phyloP scores from a whole-genome alignment of 495 filamentous ascomycete species.

The Lasiosphaeria hispida region DNA sequence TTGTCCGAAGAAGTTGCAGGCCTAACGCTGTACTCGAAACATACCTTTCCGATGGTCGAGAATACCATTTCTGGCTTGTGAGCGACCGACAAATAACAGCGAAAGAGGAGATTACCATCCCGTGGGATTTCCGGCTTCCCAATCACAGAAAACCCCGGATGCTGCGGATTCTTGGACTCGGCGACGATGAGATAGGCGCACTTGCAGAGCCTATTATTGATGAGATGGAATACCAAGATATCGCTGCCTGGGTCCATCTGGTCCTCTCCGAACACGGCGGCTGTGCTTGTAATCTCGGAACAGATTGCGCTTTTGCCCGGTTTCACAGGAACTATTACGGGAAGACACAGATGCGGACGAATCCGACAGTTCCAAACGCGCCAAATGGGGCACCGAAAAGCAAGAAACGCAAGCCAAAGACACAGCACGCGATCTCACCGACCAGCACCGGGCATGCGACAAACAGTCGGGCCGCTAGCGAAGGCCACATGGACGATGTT shows the following conservation, averaged over 20 bases:
- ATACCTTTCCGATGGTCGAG: slow-evolving; percentile 66
- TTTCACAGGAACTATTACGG: slow-evolving; percentile 65
- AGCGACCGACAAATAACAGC: slow-evolving; percentile 67
- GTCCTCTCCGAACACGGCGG: slow-evolving; percentile 84
- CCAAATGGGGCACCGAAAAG: slow-evolving; percentile 48
- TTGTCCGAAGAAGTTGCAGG: slow-evolving; percentile 81
- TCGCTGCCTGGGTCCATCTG: slow-evolving; percentile 57
- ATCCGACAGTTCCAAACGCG: slow-evolving; percentile 22
- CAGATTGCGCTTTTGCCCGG: slow-evolving; percentile 67
- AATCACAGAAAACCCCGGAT: slow-evolving; percentile 42
- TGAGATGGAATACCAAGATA: slow-evolving; percentile 50
- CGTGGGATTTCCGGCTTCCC: slow-evolving; percentile 54
- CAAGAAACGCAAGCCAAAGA: slow-evolving; percentile 55
- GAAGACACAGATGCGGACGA: slow-evolving; percentile 46
- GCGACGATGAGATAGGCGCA: slow-evolving; percentile 38
- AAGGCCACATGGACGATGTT: slow-evolving; percentile 58
- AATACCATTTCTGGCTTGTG: slow-evolving; percentile 88
- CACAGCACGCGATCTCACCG: slow-evolving; percentile 57
- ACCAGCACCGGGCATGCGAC: slow-evolving; percentile 65
- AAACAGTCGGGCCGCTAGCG: slow-evolving; percentile 79
- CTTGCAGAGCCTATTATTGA: slow-evolving; percentile 42
- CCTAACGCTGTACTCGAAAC: slow-evolving; percentile 82
- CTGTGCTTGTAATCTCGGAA: slow-evolving; percentile 71
- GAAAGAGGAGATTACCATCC: slow-evolving; percentile 54
- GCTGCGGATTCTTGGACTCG: slow-evolving; percentile 50